Conservation (phyloP, 306 rosid species). For the Rosa lucieae region DNA sequence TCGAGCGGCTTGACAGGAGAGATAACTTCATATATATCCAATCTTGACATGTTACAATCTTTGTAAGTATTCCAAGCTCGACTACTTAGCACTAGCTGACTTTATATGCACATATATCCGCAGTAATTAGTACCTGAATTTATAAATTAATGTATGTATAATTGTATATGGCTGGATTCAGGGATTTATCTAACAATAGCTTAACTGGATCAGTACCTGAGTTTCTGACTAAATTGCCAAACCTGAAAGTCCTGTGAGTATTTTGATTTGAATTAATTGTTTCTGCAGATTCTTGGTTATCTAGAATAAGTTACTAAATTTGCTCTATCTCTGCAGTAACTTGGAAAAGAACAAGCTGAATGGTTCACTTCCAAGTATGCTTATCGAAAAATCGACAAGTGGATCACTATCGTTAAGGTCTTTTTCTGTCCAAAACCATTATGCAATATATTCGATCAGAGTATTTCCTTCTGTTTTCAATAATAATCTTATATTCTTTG, state of each 20-base stretch:
- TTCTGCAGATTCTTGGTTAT: not conserved
- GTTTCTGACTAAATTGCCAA: conserved; percentile 27
- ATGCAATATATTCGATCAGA: not conserved
- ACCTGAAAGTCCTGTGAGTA: conserved; percentile 43
- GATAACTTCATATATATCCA: conserved; percentile 29
- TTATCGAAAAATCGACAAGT: conserved; percentile 21
- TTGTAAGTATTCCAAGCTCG: conserved; percentile 36
- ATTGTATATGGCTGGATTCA: conserved; percentile 9
- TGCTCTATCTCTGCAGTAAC: conserved; percentile 24
- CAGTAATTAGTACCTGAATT: not conserved
- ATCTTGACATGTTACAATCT: conserved; percentile 27
- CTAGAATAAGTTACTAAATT: not conserved
- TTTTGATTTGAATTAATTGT: not conserved
- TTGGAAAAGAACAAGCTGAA: conserved; percentile 41
- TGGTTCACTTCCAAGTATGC: conserved; percentile 36
- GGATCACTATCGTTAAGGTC: conserved; percentile 42
- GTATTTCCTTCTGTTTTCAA: not conserved
- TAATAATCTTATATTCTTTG: not conserved
- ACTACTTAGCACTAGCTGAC: not conserved
- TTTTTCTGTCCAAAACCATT: conserved; percentile 5
- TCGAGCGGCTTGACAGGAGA: conserved; percentile 34
- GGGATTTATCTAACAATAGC: conserved; percentile 54
- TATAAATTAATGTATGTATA: not conserved
- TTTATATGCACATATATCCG: not conserved
- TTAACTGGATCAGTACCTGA: conserved; percentile 41